These are phyloP conservation scores for Trichoderma brevicompactum DNA, from an alignment of 2,329 filamentous ascomycete genomes.

Conservation along the genomic window DNA sequence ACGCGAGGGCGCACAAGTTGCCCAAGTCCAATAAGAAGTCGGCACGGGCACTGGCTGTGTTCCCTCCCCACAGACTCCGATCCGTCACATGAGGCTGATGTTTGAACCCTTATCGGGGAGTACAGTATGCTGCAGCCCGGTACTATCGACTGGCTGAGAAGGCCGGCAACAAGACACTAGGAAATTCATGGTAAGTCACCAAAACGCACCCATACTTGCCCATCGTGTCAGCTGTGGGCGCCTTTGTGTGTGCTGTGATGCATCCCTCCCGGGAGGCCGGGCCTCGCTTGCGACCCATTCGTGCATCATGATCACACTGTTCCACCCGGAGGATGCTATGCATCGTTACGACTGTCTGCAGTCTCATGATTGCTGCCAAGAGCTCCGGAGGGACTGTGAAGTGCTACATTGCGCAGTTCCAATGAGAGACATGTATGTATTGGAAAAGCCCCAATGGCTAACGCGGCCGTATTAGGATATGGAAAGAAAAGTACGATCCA, in stretches of 20 bases:
- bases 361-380: slow-evolving; percentile 19
- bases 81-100: slow-evolving; percentile 56
- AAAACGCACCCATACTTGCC: slow-evolving; percentile 27
- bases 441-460: slow-evolving; percentile 2
- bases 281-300: slow-evolving; percentile 7
- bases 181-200: slow-evolving; percentile 85
- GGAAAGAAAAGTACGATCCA: slow-evolving; percentile 91
- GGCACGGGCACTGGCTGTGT: slow-evolving; percentile 6
- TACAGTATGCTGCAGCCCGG: slow-evolving; percentile 77
- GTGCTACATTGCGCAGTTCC: slow-evolving; percentile 11
- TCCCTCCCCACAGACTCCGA: slow-evolving; percentile 14
- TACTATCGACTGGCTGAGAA: slow-evolving; percentile 92
- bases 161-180: slow-evolving; percentile 85
- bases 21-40: slow-evolving; percentile 19
- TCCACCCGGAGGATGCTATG: slow-evolving; percentile 1
- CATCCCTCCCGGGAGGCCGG: slow-evolving; percentile 14
- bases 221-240: slow-evolving; percentile 23
- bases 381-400: slow-evolving; percentile 12
- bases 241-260: slow-evolving; percentile 1
- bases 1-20: slow-evolving; percentile 16
- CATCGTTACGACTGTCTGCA: slow-evolving; percentile 4
- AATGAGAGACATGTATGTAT: background rate
- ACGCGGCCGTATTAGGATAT: slow-evolving; percentile 72
- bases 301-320: background rate
- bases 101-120: slow-evolving; percentile 33